Evolutionary conservation across 1,284 basidiomycete genomes (phyloP).

Genomic region (Schizopora paradoxa): DNA sequence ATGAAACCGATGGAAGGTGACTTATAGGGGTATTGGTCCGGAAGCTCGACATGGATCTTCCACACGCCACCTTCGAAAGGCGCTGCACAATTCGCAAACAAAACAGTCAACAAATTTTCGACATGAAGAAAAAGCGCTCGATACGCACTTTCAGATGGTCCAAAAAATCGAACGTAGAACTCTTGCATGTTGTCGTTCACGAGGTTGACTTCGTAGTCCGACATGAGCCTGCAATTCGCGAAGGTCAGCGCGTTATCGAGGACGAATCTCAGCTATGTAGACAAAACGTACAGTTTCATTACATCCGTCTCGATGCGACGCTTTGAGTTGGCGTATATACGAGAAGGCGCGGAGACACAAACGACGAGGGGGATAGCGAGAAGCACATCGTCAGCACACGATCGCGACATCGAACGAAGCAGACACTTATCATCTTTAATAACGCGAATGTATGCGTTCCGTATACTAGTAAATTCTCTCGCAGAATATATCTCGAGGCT

Average conservation of each 20-base stretch:
- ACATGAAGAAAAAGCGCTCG: slow-evolving; percentile 5
- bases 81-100: slow-evolving; percentile 43
- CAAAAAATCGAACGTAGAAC: slow-evolving; percentile 95
- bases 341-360: no score
- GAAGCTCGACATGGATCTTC: slow-evolving; percentile 99
- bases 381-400: no score
- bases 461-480: not conserved
- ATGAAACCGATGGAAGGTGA: slow-evolving; percentile 99
- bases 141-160: slow-evolving; percentile 87
- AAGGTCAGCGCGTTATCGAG: slow-evolving; percentile 10
- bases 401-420: no score
- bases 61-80: slow-evolving; percentile 95
- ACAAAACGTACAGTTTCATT: slow-evolving; percentile 85
- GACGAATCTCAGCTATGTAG: slow-evolving; percentile 1
- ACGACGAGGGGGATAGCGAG: not conserved
- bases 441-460: no score
- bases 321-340: slow-evolving; percentile 64
- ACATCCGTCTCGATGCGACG: slow-evolving; percentile 98
- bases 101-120: no score
- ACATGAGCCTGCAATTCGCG: slow-evolving; percentile 71
- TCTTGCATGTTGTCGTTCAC: slow-evolving; percentile 99
- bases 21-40: slow-evolving; percentile 98
- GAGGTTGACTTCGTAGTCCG: slow-evolving; percentile 93
- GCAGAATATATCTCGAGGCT: not conserved
- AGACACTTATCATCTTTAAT: no score